phyloP scores from a whole-genome alignment of 495 filamentous ascomycete species.

The Clavariopsis aquatica region DNA sequence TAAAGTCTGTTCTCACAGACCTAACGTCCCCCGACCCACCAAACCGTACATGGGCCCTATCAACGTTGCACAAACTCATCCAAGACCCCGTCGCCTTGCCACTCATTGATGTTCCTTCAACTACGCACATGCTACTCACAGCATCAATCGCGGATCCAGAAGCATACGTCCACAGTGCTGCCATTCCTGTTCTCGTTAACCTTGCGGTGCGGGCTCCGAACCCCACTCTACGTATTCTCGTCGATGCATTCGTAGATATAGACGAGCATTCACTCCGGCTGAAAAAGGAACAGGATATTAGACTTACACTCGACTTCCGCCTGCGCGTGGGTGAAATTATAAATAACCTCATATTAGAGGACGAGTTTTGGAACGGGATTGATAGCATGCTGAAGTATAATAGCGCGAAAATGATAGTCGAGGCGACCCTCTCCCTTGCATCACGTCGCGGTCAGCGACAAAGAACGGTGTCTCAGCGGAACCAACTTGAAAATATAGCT shows the following conservation, averaged over 20 bases:
- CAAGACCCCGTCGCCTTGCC: slow-evolving; percentile 16
- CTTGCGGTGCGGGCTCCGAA: slow-evolving; percentile 26
- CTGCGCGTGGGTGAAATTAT: slow-evolving; percentile 34
- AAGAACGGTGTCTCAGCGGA: slow-evolving; percentile 56
- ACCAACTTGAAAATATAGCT: slow-evolving; percentile 53
- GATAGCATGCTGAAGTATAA: not conserved
- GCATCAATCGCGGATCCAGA: slow-evolving; percentile 46
- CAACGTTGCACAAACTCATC: slow-evolving; percentile 67
- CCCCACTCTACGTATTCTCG: slow-evolving; percentile 24
- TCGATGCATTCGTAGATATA: slow-evolving; percentile 30
- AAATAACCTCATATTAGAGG: slow-evolving; percentile 20
- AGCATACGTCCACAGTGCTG: slow-evolving; percentile 41
- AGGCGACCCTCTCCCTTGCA: slow-evolving; percentile 66
- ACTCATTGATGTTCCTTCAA: slow-evolving; percentile 34
- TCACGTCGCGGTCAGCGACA: slow-evolving; percentile 61
- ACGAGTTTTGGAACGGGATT: slow-evolving; percentile 60
- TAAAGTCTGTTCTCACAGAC: slow-evolving; percentile 70
- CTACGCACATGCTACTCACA: slow-evolving; percentile 36
- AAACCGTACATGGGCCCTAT: slow-evolving; percentile 75
- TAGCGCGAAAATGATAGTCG: slow-evolving; percentile 51
- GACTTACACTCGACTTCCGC: slow-evolving; percentile 33
- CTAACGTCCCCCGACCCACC: slow-evolving; percentile 75
- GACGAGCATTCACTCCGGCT: slow-evolving; percentile 21
- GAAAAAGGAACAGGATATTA: slow-evolving; percentile 59
- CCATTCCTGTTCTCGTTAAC: slow-evolving; percentile 27